Evolutionary conservation across 2,329 filamentous ascomycete species (phyloP), one percentile per base, ranked within the genome.

Genomic region (Pseudogymnoascus sp.): DNA sequence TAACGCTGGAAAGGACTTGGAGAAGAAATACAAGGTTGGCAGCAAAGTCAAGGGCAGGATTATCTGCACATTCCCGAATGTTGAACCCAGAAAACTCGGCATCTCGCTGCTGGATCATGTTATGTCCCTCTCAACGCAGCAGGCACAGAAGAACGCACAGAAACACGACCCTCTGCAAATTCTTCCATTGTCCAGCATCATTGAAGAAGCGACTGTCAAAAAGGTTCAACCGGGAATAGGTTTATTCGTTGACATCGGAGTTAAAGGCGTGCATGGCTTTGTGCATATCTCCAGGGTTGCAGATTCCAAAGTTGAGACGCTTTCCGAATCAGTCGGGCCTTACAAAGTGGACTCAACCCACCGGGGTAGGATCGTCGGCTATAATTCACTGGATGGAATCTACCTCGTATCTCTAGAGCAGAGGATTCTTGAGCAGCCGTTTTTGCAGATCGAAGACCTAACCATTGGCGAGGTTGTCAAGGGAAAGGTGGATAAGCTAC

Each of bases 271-370:
- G 2, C 79, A 84, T n/a, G 90, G 90, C 8, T 99, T 97, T 70
- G 92, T 95, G 20, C 94, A 99, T 73, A 95, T 99, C 66, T 99
- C 94, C 1, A 85, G 90, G 65, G 83, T 99, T 64, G 89, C 93
- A 63, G 93, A 99, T 72, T 87, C 88, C 67, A 96, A 94, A 73
- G 83, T 97, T 60, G 94, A 97, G 65, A 84, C 84, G 1, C 79
- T 99, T 4, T 89, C 90, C 12, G 85, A 90, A 65, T 80, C 85
- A 3, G 86, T 85, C 16, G 94, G 94, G 0, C 81, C 87, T 2
- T 97, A 86, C 77, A 89, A 91, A 73, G 71, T 89, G 18, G 91
- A 85, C 39, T 88, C 92, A 0, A 83, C 82, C 14, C 94, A 99
- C 74, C 84, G 86, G 59, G 91, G 88, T 39, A 86, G 94, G 63